Evolutionary conservation across 257 asterid species (phyloP).

Genomic region (Scutellaria minor): DNA sequence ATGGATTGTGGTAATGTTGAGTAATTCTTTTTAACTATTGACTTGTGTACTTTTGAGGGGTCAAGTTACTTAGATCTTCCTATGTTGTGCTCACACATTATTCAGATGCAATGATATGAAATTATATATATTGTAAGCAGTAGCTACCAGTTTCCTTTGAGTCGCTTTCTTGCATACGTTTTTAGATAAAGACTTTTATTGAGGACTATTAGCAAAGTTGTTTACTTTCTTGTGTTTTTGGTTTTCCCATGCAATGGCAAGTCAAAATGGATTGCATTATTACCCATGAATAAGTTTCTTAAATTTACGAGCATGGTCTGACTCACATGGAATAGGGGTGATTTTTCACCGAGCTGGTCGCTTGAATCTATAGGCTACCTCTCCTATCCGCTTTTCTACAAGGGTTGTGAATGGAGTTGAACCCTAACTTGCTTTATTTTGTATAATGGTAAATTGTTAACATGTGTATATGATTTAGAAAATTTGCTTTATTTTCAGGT

Average conservation of each 20-base stretch:
- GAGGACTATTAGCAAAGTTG: not conserved
- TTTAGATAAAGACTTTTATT: not conserved
- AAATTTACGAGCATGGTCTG: constrained; percentile 23
- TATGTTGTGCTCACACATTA: not conserved
- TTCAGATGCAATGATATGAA: not conserved
- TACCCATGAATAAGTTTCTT: constrained; percentile 12
- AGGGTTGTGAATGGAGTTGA: constrained; percentile 16
- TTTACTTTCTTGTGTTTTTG: constrained; percentile 13
- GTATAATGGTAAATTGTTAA: constrained; percentile 1
- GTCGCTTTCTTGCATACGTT: constrained; percentile 7
- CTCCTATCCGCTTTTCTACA: no score
- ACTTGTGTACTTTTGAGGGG: constrained; percentile 19
- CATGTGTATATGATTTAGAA: constrained; percentile 24
- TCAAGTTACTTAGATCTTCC: not conserved
- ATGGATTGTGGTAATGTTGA: constrained; percentile 5
- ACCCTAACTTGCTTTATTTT: not conserved
- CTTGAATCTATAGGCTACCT: no score
- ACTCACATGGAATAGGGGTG: no score
- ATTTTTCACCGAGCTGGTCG: no score
- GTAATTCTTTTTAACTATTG: constrained; percentile 10
- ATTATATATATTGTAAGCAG: not conserved
- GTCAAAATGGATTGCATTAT: constrained; percentile 21
- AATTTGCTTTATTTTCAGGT: constrained; percentile 61
- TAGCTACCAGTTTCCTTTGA: not conserved
- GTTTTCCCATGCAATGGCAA: not conserved